These are phyloP conservation scores for Peronospora belbahrii DNA, from an alignment of 352 stramenopile species.

Conservation along the genomic window DNA sequence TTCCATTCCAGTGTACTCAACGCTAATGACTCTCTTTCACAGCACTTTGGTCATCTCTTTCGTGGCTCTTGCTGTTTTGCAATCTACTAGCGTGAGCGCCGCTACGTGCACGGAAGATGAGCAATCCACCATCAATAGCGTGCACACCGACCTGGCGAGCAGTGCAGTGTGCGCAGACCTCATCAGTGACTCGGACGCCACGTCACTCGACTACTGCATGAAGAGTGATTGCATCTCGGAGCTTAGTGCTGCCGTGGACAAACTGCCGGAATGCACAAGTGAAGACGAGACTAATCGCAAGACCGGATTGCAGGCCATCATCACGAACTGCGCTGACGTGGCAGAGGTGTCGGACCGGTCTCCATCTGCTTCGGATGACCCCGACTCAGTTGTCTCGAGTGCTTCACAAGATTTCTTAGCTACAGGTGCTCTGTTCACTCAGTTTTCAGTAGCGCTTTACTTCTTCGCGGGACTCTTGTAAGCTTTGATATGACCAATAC, in stretches of 20 bases:
- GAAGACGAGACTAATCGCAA: conserved; percentile 26
- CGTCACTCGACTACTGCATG: conserved; percentile 31
- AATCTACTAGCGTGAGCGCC: conserved; percentile 4
- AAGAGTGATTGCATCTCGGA: conserved; percentile 22
- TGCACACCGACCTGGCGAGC: conserved; percentile 24
- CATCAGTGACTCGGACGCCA: conserved; percentile 15
- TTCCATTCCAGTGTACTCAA: conserved; percentile 1
- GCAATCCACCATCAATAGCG: conserved; percentile 16
- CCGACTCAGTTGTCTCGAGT: conserved; percentile 6
- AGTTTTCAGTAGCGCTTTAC: conserved; percentile 14
- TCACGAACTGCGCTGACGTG: conserved; percentile 19
- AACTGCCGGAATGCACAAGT: conserved; percentile 27
- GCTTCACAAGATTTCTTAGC: conserved; percentile 2
- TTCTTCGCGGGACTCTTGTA: conserved; percentile 15
- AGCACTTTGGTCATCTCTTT: conserved; percentile 2
- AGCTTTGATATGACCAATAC: not conserved
- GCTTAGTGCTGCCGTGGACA: conserved; percentile 13
- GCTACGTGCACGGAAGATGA: conserved; percentile 26
- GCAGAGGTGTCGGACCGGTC: conserved; percentile 15
- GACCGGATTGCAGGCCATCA: conserved; percentile 16
- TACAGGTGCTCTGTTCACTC: not conserved
- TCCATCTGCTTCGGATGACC: conserved; percentile 7
- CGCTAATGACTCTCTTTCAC: conserved; percentile 7
- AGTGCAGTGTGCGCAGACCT: conserved; percentile 18
- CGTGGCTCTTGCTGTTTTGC: conserved; percentile 7